Percentiles rank a stretch among this genome's conserved stretches.
phyloP scores from a whole-genome alignment of 2,329 filamentous ascomycete genomes.

The Talaromyces sp. region DNA sequence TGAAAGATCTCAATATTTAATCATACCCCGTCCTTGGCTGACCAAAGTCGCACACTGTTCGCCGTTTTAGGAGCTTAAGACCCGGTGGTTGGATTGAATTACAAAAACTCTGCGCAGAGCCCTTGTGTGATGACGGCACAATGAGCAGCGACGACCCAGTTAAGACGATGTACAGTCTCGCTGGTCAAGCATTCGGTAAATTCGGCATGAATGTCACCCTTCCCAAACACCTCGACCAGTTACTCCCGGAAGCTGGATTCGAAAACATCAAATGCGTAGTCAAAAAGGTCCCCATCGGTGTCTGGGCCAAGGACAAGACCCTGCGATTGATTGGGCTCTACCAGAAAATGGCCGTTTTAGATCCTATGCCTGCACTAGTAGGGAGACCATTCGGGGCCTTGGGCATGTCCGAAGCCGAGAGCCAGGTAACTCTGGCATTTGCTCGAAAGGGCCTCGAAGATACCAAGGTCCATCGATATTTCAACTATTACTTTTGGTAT shows the following conservation, averaged over 20 bases:
- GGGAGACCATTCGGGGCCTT: conserved; percentile 3
- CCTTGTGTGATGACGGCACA: conserved; percentile 32
- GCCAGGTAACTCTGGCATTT: conserved; percentile 6
- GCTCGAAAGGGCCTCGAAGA: conserved; percentile 5
- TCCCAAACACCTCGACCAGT: not conserved
- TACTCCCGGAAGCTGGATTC: conserved; percentile 1
- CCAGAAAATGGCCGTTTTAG: conserved; percentile 8
- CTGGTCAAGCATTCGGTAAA: conserved; percentile 3
- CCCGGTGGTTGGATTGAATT: conserved; percentile 9
- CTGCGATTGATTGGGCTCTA: conserved; percentile 5
- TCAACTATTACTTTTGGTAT: conserved; percentile 10
- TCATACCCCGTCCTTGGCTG: conserved; percentile 22
- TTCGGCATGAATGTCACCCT: conserved; percentile 9
- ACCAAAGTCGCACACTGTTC: conserved; percentile 39
- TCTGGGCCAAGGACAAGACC: conserved; percentile 9
- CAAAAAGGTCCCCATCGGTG: conserved; percentile 8
- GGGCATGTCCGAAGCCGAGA: conserved; percentile 1
- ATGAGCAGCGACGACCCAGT: conserved; percentile 32
- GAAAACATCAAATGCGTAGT: conserved; percentile 1
- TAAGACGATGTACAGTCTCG: conserved; percentile 17
- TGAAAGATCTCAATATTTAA: not conserved
- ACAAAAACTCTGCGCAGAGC: conserved; percentile 3
- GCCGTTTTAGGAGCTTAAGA: conserved; percentile 3
- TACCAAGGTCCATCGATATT: conserved; percentile 3
- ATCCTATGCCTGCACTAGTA: conserved; percentile 5